phyloP scores from a whole-genome alignment of 2,329 filamentous ascomycete genomes.

The Ilyonectria robusta region DNA sequence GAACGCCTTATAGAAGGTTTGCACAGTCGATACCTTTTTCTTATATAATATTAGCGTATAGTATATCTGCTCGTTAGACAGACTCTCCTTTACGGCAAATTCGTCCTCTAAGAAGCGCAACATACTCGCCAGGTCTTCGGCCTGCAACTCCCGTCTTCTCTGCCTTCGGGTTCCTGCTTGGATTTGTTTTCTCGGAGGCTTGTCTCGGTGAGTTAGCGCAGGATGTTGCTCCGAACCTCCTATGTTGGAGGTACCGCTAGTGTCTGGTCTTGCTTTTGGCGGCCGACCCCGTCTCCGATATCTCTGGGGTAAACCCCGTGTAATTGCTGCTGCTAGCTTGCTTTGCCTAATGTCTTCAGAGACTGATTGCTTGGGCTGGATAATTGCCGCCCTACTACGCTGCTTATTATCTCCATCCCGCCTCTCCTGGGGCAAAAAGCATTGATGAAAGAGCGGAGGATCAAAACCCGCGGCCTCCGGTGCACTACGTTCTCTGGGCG shows the following conservation, averaged over 20 bases:
- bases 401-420: neutral
- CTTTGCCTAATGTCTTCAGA: neutral
- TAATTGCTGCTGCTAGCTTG: neutral
- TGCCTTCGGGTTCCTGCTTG: neutral
- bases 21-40: conserved; percentile 4
- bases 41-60: conserved; percentile 6
- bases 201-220: neutral
- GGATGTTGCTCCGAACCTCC: neutral
- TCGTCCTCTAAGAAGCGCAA: too few species aligned
- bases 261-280: neutral
- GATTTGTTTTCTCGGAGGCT: neutral
- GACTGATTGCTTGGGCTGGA: neutral
- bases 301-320: neutral
- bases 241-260: neutral
- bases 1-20: conserved; percentile 12
- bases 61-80: conserved; percentile 1
- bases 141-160: neutral
- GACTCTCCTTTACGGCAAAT: neutral
- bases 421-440: neutral
- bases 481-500: neutral
- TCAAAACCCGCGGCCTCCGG: neutral
- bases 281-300: neutral
- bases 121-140: too few species aligned
- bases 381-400: neutral
- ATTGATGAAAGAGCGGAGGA: neutral